Conservation (phyloP, 441 rosid species). For the Pelargonium citronellum region DNA sequence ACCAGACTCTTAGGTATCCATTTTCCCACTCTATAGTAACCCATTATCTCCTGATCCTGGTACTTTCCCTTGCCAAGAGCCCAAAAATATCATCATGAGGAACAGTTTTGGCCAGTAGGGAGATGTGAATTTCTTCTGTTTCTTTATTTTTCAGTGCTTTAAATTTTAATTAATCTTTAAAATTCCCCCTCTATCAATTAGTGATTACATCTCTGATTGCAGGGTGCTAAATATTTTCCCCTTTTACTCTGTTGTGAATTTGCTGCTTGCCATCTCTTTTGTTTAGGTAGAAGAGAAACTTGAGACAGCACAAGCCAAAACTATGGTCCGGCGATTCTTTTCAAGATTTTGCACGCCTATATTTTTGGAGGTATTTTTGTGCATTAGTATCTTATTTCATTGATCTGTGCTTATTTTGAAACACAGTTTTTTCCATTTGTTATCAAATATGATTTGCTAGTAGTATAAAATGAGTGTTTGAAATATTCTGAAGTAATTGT, state of each 20-base stretch:
- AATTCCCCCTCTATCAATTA: background rate
- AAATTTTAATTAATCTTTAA: background rate
- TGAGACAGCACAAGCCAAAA: conserved; percentile 79
- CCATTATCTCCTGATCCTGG: background rate
- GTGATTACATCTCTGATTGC: background rate
- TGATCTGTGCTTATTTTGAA: background rate
- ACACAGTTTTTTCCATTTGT: background rate
- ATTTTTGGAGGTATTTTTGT: conserved; percentile 66
- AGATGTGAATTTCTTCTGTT: background rate
- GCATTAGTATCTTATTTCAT: background rate
- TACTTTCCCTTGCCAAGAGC: background rate
- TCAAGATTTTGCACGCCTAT: conserved; percentile 97
- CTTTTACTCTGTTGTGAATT: conserved; percentile 7
- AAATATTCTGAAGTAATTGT: background rate
- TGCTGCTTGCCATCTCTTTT: conserved; percentile 14
- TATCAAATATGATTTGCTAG: background rate
- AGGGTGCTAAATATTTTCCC: background rate
- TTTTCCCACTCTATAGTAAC: background rate
- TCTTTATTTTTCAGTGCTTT: background rate
- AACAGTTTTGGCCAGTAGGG: background rate
- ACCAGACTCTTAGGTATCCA: background rate
- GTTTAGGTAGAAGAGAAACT: conserved; percentile 95
- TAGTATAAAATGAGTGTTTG: background rate
- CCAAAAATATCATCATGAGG: background rate
- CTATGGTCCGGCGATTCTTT: conserved; percentile 67